Evolutionary conservation across 1,284 basidiomycete genomes (phyloP), one percentile per base, ranked within the genome.

Genomic region (Leccinum variabile): DNA sequence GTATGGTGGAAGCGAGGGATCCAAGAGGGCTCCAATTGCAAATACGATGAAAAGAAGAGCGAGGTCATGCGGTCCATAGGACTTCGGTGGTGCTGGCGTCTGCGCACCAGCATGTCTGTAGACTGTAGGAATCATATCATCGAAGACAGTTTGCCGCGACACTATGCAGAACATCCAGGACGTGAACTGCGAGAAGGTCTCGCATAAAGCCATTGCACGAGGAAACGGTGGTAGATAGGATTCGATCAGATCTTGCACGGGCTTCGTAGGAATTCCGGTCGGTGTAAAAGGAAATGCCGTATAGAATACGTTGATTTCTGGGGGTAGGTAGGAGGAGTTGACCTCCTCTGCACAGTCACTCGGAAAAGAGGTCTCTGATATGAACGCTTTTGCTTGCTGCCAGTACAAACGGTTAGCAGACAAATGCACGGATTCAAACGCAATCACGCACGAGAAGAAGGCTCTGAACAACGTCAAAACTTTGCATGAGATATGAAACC

Each of bases 121-220:
- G 32, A 84, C 70, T 33, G 72, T 67, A 5, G 82, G 81, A 53
- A 84, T 79, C 50, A 84, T 76, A 59, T 81, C 78, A 50, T 76
- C 73, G 3, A 81, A 69, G 52, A 83, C 66, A 58, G 81, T 75
- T 59, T 77, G 77, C 13, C 80, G 77, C 46, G 81, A 78, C 44
- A 82, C 79, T 60, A 83, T 79, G 60, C 78, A 74, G 65, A 82
- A 83, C 80, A 84, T 81, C 84, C 84, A 85, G 8, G 83, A 81
- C 39, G 82, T 73, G 65, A 83, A 78, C 63, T 83, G 77, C 50
- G 83, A 70, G 67, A 84, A 83, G 1, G 76, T 81, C 57, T 83
- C 79, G 65, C 80, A 80, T 55, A 84, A 71, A 5, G 67, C 63
- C 44, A 78, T 77, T 7, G 82, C 80, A 35, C 78, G 76, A 56